Evolutionary conservation across 2,329 filamentous ascomycete genomes (phyloP), one percentile per base, ranked within the genome.

Genomic region (Furcasterigmium furcatum): DNA sequence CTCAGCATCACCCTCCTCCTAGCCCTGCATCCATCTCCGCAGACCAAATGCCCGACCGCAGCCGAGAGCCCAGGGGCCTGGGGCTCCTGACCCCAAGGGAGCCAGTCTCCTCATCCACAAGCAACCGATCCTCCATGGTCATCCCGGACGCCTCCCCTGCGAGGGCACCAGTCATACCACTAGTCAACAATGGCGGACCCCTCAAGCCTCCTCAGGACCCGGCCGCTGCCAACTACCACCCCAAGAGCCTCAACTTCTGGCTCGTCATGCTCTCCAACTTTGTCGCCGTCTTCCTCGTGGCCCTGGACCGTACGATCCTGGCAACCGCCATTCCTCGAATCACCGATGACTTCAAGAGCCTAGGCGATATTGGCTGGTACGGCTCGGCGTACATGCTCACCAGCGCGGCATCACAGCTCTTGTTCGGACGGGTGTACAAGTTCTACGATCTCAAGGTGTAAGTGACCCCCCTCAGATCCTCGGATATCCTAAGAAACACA

Each of bases 311-410:
- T 21, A 79, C 77, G n/a, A 80, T 80, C 51, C 66, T 80, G 40
- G 70, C 76, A 49, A 81, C 68, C 34, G 78, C 77, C 10, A 71
- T 78, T 20, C 76, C 77, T 2, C 62, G 66, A 27, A 80, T 80
- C 55, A 77, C 75, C n/a, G 68, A 78, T 52, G 74, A 79, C 18
- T 80, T 81, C 57, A 63, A 76, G 39, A 76, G 77, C 43, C 62
- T 83, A 3, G 73, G 74, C 2, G 81, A 85, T 49, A 78, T 84
- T 46, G 79, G 79, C 43, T 85, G 81, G 81, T 84, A 84, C 58
- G 79, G 76, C 5, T 79, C 77, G 30, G 73, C 78, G 2, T 82
- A 82, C 57, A 76, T 83, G 69, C 65, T 84, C 51, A 81, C 79
- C 12, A 77, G 77, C 3, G 72, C 76, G 7, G 75, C 76, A n/a